Base-by-base conservation (phyloP, 2,329 filamentous ascomycete species). In the Plectosphaerella plurivora region DNA sequence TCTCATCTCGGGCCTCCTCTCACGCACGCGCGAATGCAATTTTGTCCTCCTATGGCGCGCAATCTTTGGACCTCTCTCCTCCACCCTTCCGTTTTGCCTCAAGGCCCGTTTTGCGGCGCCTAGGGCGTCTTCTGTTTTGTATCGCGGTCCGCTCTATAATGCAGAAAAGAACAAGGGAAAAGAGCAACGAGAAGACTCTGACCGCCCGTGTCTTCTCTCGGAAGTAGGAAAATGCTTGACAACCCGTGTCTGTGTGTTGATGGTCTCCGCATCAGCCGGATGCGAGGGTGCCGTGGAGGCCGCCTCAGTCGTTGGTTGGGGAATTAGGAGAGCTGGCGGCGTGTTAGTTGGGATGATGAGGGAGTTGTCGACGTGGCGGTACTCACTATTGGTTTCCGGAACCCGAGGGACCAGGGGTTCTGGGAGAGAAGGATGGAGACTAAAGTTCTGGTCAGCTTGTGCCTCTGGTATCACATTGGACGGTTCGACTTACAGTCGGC, bases 401-500 rank as follows among this genome's bases (percentile, higher is more conserved):
- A 33, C 67, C 63, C 55, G 69, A 70, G 54, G 71, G 71, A 56
- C 72, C 73, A 61, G 73, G 73, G 15, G 73, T 75, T 56, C 70
- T 66, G 55, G 73, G 73, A 61, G 73, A 75, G 63, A 73, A 75
- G 42, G 71, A 69, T 51, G 73, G 73, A 53, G 79, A 82, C 59
- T 75, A 64, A 5, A 49, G 5, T 2, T 22, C 22, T n/a, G 51
- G 57, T 72, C 65, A 72, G 65, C 20, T 50, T 9, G 33, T 25
- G 45, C 20, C 22, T 28, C 12, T 14, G 14, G 22, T 3, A 46
- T 4, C 9, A n/a, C 18, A 18, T 24, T 10, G 10, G 6, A 35
- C 15, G 25, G n/a, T n/a, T 33, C 22, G 14, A 65, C 68, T 56
- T 61, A 81, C 65, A 54, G 83, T 82, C 42, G 90, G 84, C 45